Evolutionary conservation across 495 filamentous ascomycete genomes (phyloP).

Genomic region (Xylaria flabelliformis): DNA sequence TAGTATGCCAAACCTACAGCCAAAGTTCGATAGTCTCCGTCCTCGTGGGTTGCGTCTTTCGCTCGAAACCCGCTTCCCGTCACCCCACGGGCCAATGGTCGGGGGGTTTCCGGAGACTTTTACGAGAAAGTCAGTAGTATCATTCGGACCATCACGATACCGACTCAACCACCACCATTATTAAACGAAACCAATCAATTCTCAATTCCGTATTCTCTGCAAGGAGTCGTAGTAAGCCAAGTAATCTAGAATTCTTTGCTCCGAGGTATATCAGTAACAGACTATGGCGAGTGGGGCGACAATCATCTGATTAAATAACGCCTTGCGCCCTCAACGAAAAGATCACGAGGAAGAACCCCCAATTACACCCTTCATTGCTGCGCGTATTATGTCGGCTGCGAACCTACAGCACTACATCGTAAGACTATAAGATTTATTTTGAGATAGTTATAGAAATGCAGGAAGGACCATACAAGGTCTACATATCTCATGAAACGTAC

Average conservation of each 20-base stretch:
- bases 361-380: neutral
- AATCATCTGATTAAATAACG: neutral
- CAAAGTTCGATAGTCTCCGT: neutral
- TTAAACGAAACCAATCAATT: neutral
- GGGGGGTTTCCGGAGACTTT: constrained; percentile 8
- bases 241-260: neutral
- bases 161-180: neutral
- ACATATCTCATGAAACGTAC: neutral
- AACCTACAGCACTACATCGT: neutral
- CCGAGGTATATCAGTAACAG: neutral
- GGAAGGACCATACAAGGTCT: neutral
- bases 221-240: neutral
- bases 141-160: neutral
- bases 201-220: neutral
- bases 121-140: neutral
- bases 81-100: neutral
- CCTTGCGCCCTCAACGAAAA: neutral
- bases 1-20: neutral
- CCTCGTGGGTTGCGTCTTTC: neutral
- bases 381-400: neutral
- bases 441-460: neutral
- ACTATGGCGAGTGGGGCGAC: neutral
- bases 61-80: neutral
- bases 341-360: neutral
- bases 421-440: neutral